Base-by-base conservation (phyloP, 1,284 basidiomycete species). In the Trichosporon sp. region DNA sequence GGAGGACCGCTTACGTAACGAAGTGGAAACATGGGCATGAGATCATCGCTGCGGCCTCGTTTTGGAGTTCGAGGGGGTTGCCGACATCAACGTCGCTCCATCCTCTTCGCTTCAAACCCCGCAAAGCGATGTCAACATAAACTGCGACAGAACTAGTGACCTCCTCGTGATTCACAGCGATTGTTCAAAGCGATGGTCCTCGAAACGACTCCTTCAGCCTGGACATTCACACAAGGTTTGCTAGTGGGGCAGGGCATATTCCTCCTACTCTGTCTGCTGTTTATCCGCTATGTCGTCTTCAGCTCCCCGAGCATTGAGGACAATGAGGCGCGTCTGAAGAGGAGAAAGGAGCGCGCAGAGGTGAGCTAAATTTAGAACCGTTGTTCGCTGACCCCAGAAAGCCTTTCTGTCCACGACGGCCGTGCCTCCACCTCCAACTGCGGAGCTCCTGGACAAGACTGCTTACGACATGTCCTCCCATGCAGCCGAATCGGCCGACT, bases 221-320 rank as follows among this genome's bases (percentile, higher is more conserved):
- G 80, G 80, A 84, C 85, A 0, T 87, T 87, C 76, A 85, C 85
- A 1, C 86, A 87, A 70, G 86, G 86, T 18, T 81, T 87, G 68
- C 77, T 87, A 35, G 76, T 85, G 25, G 86, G 86, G 9, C 86
- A 87, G 77, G 80, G 84, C 5, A 84, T 84, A 13, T 84, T 87
- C 68, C 66, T 82, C 31, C 64, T 80, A 58, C 78, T 86, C 31
- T 76, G 80, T 15, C 76, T 84, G 58, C 71, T 85, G 25, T 85
- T 86, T 70, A 80, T 88, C 56, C 84, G 86, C 62, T 87, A 86
- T 78, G 83, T 87, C 74, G 84, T 87, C 62, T 87, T 88, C 72
- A 77, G 76, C 23, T 74, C 79, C 0, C 72, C 74, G 2, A 85
- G 86, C 58, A 82, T 84, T 64, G 74, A 76, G 21, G 77, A 83